These are phyloP conservation scores for Paraglomus brasilianum DNA, from an alignment of 192 early-diverging fungal genomes.

Conservation along the genomic window DNA sequence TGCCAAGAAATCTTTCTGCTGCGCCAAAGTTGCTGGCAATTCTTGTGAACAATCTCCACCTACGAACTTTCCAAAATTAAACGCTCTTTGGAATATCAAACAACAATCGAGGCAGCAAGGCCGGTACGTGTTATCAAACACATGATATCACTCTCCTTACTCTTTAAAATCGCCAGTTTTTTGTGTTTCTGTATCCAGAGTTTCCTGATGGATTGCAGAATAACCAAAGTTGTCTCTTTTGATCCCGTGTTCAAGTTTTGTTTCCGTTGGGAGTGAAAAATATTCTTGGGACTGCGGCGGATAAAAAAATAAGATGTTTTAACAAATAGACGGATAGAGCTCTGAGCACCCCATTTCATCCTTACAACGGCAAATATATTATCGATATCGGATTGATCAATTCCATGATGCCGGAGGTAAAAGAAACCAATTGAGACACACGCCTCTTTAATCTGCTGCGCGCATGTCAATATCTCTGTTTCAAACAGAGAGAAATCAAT, in stretches of 20 bases:
- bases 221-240: constrained; percentile 54
- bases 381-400: constrained; percentile 48
- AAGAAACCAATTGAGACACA: constrained; percentile 57
- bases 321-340: background rate
- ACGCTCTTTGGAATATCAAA: constrained; percentile 44
- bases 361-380: constrained; percentile 50
- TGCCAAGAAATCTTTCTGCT: constrained; percentile 29
- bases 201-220: constrained; percentile 52
- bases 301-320: background rate
- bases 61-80: constrained; percentile 50
- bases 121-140: too few species aligned
- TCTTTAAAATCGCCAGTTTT: constrained; percentile 61
- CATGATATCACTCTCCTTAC: constrained; percentile 35
- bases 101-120: background rate
- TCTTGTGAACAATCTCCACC: constrained; percentile 38
- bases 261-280: constrained; percentile 50
- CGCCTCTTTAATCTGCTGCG: constrained; percentile 49
- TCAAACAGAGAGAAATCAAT: constrained; percentile 60
- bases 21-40: constrained; percentile 37
- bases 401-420: constrained; percentile 61
- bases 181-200: constrained; percentile 49
- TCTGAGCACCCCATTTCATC: background rate
- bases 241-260: constrained; percentile 45
- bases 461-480: constrained; percentile 42
- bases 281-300: constrained; percentile 43